Conservation (phyloP, 2,329 filamentous ascomycete genomes). For the Diaporthe sp. region DNA sequence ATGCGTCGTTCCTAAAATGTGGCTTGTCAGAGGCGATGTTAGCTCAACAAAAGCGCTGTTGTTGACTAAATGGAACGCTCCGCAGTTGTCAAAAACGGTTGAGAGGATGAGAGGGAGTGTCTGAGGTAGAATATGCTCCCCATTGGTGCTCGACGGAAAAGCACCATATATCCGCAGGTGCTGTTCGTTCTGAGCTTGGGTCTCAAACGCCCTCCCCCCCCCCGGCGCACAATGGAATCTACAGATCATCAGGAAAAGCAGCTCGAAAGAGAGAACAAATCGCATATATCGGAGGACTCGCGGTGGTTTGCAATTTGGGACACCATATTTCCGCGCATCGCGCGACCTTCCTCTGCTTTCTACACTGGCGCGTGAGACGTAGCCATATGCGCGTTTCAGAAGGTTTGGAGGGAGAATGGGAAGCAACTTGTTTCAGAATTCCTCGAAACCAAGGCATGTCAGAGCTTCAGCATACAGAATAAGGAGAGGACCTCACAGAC, state of each 20-base stretch:
- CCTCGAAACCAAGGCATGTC: neutral
- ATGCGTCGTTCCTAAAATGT: no score
- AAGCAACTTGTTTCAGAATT: neutral
- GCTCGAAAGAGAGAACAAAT: neutral
- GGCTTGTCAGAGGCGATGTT: no score
- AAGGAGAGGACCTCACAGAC: neutral
- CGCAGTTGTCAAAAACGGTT: no score
- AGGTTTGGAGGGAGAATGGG: neutral
- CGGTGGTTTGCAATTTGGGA: slow-evolving; percentile 11
- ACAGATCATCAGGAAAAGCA: neutral
- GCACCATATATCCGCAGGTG: no score
- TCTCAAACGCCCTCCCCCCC: no score
- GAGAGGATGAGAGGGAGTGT: no score
- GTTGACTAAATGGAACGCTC: no score
- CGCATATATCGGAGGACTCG: neutral
- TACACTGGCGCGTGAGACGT: neutral
- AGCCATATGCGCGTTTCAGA: neutral
- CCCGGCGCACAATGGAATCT: neutral
- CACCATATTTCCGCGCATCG: neutral
- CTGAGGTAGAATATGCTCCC: no score
- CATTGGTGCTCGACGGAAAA: no score
- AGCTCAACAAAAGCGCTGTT: no score
- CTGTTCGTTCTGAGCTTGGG: no score
- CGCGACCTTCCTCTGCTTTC: neutral
- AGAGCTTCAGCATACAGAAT: neutral